phyloP scores from a whole-genome alignment of 2,329 filamentous ascomycete genomes.

The Stagonosporopsis rhizophila region DNA sequence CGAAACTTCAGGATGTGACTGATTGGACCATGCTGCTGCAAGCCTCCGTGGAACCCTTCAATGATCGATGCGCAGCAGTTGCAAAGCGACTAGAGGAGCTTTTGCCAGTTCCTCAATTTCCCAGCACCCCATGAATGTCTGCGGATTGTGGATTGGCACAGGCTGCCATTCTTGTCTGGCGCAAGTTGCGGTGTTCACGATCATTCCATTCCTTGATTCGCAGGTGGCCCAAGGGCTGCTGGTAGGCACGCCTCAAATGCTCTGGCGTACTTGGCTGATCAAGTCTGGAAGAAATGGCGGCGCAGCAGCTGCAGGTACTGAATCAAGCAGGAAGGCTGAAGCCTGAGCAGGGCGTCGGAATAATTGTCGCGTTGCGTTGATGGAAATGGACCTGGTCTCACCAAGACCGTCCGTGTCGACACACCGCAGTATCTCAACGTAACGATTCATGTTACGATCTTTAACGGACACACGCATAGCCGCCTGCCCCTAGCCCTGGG shows the following conservation, averaged over 20 bases:
- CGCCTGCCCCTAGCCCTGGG: neutral
- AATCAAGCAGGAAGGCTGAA: neutral
- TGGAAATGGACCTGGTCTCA: neutral
- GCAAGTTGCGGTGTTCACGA: neutral
- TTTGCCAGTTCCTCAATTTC: conserved; percentile 30
- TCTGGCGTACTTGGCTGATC: neutral
- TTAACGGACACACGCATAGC: neutral
- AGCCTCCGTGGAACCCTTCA: conserved; percentile 22
- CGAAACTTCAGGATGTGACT: conserved; percentile 59
- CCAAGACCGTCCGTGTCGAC: too few relatives aligned
- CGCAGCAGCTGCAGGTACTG: neutral
- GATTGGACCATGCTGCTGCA: conserved; percentile 47
- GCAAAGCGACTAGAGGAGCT: conserved; percentile 31
- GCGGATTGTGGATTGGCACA: neutral
- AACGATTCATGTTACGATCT: neutral
- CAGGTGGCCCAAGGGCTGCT: neutral
- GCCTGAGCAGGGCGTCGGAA: neutral
- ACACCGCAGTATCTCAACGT: neutral
- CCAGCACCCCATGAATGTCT: neutral
- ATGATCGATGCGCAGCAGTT: conserved; percentile 19
- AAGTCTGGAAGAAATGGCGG: neutral
- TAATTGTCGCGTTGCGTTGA: neutral
- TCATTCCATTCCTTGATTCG: too few relatives aligned
- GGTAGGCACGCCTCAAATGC: neutral
- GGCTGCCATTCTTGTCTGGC: neutral